Conservation (phyloP, 305 asterid species). For the Withania somnifera region DNA sequence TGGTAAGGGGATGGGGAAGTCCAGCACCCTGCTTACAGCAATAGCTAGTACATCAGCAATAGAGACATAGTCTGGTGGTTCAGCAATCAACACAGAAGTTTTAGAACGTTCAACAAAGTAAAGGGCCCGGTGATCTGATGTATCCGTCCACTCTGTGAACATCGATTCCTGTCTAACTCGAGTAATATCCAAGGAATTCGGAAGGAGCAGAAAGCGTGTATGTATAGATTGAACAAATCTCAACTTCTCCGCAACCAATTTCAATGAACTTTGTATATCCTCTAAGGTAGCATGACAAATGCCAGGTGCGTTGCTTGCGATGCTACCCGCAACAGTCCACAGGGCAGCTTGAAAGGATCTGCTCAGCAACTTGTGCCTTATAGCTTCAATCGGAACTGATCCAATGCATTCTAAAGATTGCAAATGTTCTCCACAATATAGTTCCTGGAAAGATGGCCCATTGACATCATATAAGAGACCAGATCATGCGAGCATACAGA, state of each 20-base stretch:
- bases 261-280: conserved; percentile 39
- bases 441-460: conserved; percentile 39
- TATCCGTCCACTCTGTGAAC: conserved; percentile 75
- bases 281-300: conserved; percentile 34
- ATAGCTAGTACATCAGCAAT: conserved; percentile 58
- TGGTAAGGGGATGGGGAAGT: conserved; percentile 61
- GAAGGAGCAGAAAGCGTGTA: conserved; percentile 68
- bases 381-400: conserved; percentile 43
- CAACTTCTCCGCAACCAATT: conserved; percentile 53
- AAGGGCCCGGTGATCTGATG: conserved; percentile 48
- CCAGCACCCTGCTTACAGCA: conserved; percentile 62
- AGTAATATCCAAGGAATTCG: conserved; percentile 59
- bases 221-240: conserved; percentile 55
- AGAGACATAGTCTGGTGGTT: conserved; percentile 67
- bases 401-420: conserved; percentile 51
- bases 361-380: conserved; percentile 48
- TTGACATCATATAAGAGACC: conserved; percentile 10
- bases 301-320: conserved; percentile 35
- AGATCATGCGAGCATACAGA: neutral
- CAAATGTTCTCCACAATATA: conserved; percentile 43
- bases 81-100: conserved; percentile 53
- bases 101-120: conserved; percentile 56
- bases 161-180: conserved; percentile 34
- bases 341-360: conserved; percentile 76
- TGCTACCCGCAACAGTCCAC: conserved; percentile 41